Base-by-base conservation (phyloP, 805 yeast species). In the Candida khao-thaluensis region DNA sequence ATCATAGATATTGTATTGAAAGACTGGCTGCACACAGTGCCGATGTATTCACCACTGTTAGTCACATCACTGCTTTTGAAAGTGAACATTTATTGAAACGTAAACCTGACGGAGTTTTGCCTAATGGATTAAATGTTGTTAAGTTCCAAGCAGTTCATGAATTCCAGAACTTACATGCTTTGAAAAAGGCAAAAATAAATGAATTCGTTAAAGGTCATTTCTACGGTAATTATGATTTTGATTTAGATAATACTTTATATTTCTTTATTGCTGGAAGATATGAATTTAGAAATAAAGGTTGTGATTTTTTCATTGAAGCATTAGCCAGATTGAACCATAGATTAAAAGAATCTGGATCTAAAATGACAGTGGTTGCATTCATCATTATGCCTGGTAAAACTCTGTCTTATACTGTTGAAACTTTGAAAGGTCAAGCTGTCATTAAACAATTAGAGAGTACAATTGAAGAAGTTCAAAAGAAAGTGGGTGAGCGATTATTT, bases 341-440 rank as follows among this genome's bases (percentile, higher is more conserved):
- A 44, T 77, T 91, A 56, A 88, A 93, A 67, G 81, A 79, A 41
- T 64, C 79, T 4, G 87, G 87, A 29, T 85, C 96, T 5, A 86
- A 84, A 52, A 85, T 82, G 73, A 91, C 98, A 0, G 93, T 91
- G 15, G 97, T 91, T 30, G 98, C 98, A 8, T 91, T 91, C 58
- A 88, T 91, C 55, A 91, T 91, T 63, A 93, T 93, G 98, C 99
- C 99, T 2, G 98, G 97, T 12, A 79, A 82, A 37, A 90, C 95
- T 41, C 82, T 85, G 53, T 90, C 97, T 0, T 91, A 88, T 64
- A 93, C 98, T 2, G 95, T 89, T 22, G 98, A 91, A 60, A 93
- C 98, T 4, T 75, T 91, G 52, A 86, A 84, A 66, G 95, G 96
- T 31, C 99, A 93, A 66, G 97, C 98, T 1, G 97, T 90, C 32